A percentile compares a stretch with the other conserved stretches of the same genome.
Conservation (phyloP, 2,329 filamentous ascomycete genomes). For the Thermomyces lanuginosus region DNA sequence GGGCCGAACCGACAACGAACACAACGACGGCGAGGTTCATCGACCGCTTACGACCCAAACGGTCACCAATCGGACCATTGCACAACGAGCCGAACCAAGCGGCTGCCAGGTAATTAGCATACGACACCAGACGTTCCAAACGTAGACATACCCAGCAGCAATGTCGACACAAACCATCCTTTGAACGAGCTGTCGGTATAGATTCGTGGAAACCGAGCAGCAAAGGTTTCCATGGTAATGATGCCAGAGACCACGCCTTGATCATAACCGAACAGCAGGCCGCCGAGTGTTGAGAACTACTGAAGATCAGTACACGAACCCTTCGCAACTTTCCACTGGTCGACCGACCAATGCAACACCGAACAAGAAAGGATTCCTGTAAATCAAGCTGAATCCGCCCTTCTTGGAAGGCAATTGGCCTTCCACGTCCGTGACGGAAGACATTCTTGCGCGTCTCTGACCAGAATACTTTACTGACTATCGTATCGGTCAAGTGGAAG, state of each 20-base stretch:
- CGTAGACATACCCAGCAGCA: constrained; percentile 25
- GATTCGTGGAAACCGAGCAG: constrained; percentile 23
- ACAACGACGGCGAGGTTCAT: constrained; percentile 36
- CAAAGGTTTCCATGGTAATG: constrained; percentile 32
- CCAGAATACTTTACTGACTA: too few relatives aligned
- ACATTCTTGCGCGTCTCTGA: too few relatives aligned
- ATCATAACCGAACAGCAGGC: constrained; percentile 35
- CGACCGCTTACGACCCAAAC: constrained; percentile 35
- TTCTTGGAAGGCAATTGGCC: constrained; percentile 6
- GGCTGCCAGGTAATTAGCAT: too few relatives aligned
- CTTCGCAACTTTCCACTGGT: neutral
- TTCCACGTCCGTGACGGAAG: constrained; percentile 5
- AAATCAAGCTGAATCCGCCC: constrained; percentile 14
- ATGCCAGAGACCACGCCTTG: constrained; percentile 36
- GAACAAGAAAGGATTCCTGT: constrained; percentile 30
- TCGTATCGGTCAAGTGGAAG: too few relatives aligned
- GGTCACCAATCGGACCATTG: constrained; percentile 35
- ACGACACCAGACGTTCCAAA: too few relatives aligned
- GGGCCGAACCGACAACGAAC: constrained; percentile 36
- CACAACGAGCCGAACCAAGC: constrained; percentile 36
- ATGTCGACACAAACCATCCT: constrained; percentile 37
- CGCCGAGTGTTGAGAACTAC: constrained; percentile 27
- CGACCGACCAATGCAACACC: constrained; percentile 26
- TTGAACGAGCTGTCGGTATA: constrained; percentile 32
- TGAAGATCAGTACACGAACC: neutral